Percentiles rank a stretch among this genome's conserved stretches.
Evolutionary conservation across 257 asterid species (phyloP).

Genomic region (Plantago elongata): DNA sequence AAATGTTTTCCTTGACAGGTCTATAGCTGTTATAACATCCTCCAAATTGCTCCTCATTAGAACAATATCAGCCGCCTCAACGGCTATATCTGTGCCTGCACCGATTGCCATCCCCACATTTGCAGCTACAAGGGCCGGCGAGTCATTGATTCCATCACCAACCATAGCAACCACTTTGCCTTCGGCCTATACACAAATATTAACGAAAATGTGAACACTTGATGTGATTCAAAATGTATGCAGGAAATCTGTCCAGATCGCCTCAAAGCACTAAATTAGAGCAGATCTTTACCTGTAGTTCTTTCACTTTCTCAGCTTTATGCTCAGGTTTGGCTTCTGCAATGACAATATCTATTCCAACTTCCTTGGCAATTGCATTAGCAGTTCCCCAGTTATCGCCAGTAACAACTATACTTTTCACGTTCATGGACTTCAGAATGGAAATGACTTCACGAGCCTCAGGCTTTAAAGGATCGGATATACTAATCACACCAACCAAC

Average conservation of each 20-base stretch:
- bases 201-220: too few species aligned
- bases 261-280: too few species aligned
- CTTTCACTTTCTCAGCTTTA: constrained; percentile 71
- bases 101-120: constrained; percentile 88
- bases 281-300: constrained; percentile 51
- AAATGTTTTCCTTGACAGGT: constrained; percentile 71
- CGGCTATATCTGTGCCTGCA: constrained; percentile 84
- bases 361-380: constrained; percentile 64
- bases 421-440: constrained; percentile 58
- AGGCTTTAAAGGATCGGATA: constrained; percentile 79
- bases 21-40: constrained; percentile 79
- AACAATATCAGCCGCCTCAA: constrained; percentile 87
- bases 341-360: constrained; percentile 50
- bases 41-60: constrained; percentile 83
- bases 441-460: constrained; percentile 60
- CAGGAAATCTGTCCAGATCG: too few species aligned
- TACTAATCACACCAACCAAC: constrained; percentile 50
- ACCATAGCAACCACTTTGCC: constrained; percentile 80
- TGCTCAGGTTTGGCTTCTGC: constrained; percentile 80
- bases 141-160: constrained; percentile 86
- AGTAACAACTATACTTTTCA: constrained; percentile 54
- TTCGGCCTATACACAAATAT: constrained; percentile 37
- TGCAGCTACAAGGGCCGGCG: constrained; percentile 88
- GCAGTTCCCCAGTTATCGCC: constrained; percentile 94
- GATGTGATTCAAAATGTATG: too few species aligned